A percentile compares a stretch with the other conserved stretches of the same genome.
phyloP scores from a whole-genome alignment of 1,139 yeast genomes.

The Pneumocystis wakefieldiae region DNA sequence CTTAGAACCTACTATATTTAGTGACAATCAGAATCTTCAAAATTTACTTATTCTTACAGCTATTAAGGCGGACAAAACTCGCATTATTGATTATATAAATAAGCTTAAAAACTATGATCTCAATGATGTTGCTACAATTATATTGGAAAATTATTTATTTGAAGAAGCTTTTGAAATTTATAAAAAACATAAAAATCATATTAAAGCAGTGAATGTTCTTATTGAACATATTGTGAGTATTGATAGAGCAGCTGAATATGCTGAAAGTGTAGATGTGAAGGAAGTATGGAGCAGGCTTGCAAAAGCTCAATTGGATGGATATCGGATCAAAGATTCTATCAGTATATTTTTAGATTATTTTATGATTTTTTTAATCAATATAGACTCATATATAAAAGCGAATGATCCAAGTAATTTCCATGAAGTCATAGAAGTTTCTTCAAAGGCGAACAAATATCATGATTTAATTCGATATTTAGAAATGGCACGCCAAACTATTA shows the following conservation, averaged over 20 bases:
- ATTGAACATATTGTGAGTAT: slow-evolving; percentile 87
- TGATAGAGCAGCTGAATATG: slow-evolving; percentile 88
- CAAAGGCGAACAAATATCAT: slow-evolving; percentile 90
- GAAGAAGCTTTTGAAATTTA: slow-evolving; percentile 95
- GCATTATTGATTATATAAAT: slow-evolving; percentile 72
- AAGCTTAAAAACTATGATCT: slow-evolving; percentile 85
- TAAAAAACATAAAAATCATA: slow-evolving; percentile 63
- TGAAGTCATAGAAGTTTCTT: slow-evolving; percentile 87
- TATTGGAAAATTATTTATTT: slow-evolving; percentile 71
- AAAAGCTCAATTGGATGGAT: slow-evolving; percentile 87
- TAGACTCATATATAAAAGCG: slow-evolving; percentile 52
- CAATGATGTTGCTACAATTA: slow-evolving; percentile 81
- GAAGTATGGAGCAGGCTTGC: slow-evolving; percentile 93
- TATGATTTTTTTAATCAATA: slow-evolving; percentile 28
- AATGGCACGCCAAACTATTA: slow-evolving; percentile 87
- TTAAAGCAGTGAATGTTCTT: slow-evolving; percentile 75
- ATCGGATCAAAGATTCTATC: slow-evolving; percentile 83
- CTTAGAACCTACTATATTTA: slow-evolving; percentile 91
- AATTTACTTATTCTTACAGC: slow-evolving; percentile 87
- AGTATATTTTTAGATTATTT: slow-evolving; percentile 20
- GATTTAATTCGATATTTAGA: slow-evolving; percentile 74
- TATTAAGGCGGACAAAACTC: slow-evolving; percentile 80
- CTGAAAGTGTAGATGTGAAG: slow-evolving; percentile 72
- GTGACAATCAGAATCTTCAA: slow-evolving; percentile 86
- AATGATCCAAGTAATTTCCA: slow-evolving; percentile 81